Conservation (phyloP, 1,284 basidiomycete species). For the Porodaedalea pini region DNA sequence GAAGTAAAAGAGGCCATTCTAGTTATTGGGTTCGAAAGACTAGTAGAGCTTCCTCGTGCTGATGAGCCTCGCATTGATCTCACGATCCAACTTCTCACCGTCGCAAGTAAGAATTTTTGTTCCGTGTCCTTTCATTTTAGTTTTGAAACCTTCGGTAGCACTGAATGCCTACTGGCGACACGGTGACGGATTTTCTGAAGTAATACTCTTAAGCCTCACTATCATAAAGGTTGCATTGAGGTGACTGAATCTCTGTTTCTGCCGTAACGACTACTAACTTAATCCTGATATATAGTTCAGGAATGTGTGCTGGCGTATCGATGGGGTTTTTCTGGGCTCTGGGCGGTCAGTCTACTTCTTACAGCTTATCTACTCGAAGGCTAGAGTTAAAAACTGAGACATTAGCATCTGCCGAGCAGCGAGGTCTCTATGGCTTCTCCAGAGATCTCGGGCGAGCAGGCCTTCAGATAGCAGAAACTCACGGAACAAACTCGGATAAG, state of each 20-base stretch:
- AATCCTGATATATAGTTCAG: constrained; percentile 40
- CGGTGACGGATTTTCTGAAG: constrained; percentile 52
- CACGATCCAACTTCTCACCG: constrained; percentile 60
- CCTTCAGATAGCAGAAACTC: constrained; percentile 56
- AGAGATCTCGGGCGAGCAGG: constrained; percentile 63
- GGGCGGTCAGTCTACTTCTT: constrained; percentile 39
- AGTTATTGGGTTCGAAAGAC: constrained; percentile 62
- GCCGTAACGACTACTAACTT: not conserved
- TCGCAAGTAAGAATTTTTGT: constrained; percentile 46
- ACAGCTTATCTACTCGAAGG: not conserved
- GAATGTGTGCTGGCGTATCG: constrained; percentile 63
- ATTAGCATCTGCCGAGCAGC: constrained; percentile 52
- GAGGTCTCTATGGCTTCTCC: constrained; percentile 62
- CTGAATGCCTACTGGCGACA: constrained; percentile 68
- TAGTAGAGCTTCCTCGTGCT: constrained; percentile 56
- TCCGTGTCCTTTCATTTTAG: not conserved
- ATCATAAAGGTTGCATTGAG: constrained; percentile 62
- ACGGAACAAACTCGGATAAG: constrained; percentile 63
- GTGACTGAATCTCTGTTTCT: constrained; percentile 31
- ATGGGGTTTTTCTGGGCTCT: constrained; percentile 70
- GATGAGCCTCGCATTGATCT: constrained; percentile 56
- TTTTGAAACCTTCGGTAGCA: constrained; percentile 36
- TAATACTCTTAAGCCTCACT: constrained; percentile 52
- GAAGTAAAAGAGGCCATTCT: constrained; percentile 66
- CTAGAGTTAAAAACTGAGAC: constrained; percentile 17